Evolutionary conservation across 1,139 yeast species (phyloP), one percentile per base, ranked within the genome.

Genomic region (Yamadazyma mexicana): DNA sequence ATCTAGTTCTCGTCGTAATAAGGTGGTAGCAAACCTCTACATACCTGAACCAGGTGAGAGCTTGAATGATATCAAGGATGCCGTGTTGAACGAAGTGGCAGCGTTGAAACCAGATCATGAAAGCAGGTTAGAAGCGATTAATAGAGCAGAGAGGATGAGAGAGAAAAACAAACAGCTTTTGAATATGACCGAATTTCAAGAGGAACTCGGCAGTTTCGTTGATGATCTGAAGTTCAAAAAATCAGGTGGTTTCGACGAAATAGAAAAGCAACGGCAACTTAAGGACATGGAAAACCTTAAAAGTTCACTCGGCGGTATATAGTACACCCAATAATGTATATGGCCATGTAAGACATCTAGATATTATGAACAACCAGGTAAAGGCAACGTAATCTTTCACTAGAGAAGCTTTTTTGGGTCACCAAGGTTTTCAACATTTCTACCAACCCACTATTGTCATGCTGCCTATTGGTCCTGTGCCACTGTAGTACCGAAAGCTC

Each of bases 171-270:
- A 79, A 43, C 82, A 77, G 48, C 63, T 82, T 49, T 64, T 79
- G 50, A 69, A 72, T 35, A 55, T 69, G 31, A 82, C 80, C 47
- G 83, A 82, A 43, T 91, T 91, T 53, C 88, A 85, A 57, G 89
- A 85, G 49, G 98, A 91, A 55, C 66, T 91, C n/a, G 95, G 83
- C 1, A 85, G 79, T 29, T 91, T 88, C 68, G 96, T 91, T 4
- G 89, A 73, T 8, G 92, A 83, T 38, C 74, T 77, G 28, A 84
- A 76, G 53, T 69, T 89, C 43, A 87, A 86, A 55, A 83, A 79
- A 48, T 79, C 88, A 23, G 98, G 97, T 3, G 97, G 98, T 2
- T 75, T 89, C 29, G 94, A 84, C 44, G 97, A 89, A 51, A 67
- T 87, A 15, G 98, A 91, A 52, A 72, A 88, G 42, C 55, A 73